A percentile compares a stretch with the other conserved stretches of the same genome.
Conservation (phyloP, 78 protist genomes). For the Dictyostelium firmibasis region DNA sequence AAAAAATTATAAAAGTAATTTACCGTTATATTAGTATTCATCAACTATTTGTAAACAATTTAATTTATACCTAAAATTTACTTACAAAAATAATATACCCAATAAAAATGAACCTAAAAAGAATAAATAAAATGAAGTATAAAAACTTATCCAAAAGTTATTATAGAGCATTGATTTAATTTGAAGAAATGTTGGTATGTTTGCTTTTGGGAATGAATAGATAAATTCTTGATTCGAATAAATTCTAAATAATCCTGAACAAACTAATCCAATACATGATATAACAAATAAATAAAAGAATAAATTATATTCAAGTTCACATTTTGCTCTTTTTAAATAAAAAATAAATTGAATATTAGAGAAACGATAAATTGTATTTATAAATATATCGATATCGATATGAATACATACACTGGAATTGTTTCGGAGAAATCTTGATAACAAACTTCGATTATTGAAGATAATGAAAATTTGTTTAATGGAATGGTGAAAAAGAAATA, state of each 20-base stretch:
- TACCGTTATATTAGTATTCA: no score
- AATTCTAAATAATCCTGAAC: background rate
- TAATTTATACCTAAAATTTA: background rate
- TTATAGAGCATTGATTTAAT: conserved; percentile 19
- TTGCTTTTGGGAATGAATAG: conserved; percentile 43
- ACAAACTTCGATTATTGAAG: background rate
- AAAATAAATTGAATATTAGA: background rate
- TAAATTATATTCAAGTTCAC: conserved; percentile 7
- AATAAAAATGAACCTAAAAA: conserved; percentile 2
- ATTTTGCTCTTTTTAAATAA: background rate
- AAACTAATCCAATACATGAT: conserved; percentile 1
- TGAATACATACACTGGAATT: background rate
- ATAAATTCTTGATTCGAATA: conserved; percentile 40
- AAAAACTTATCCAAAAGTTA: conserved; percentile 38
- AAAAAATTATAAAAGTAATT: background rate
- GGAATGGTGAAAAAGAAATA: background rate
- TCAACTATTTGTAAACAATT: no score
- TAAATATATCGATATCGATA: background rate
- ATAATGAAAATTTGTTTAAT: conserved; percentile 16
- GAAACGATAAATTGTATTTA: background rate
- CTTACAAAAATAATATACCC: conserved; percentile 25
- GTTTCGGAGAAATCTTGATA: background rate
- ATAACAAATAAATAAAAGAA: conserved; percentile 20
- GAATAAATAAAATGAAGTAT: conserved; percentile 45
- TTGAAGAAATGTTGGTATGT: conserved; percentile 12